Evolutionary conservation across 345 rosid genomes (phyloP).

Genomic region (Anacardium occidentale): DNA sequence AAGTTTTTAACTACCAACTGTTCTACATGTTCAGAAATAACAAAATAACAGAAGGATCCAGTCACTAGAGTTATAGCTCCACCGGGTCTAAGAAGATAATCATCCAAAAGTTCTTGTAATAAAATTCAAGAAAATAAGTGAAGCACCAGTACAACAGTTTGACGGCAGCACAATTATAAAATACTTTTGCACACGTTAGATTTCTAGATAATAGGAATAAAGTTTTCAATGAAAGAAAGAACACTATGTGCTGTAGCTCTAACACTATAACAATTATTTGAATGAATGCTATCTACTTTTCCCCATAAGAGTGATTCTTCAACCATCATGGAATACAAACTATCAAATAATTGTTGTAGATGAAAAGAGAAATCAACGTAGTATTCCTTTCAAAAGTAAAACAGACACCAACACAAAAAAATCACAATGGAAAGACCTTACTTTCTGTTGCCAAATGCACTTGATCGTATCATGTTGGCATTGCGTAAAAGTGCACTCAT

Average conservation of each 20-base stretch:
- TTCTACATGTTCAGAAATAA: conserved; percentile 49
- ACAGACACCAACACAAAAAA: background rate
- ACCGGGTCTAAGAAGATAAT: conserved; percentile 44
- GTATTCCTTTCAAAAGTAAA: background rate
- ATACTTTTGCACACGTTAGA: conserved; percentile 57
- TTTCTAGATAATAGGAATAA: conserved; percentile 46
- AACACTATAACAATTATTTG: conserved; percentile 52
- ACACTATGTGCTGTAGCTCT: conserved; percentile 46
- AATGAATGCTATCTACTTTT: conserved; percentile 56
- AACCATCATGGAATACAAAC: conserved; percentile 42
- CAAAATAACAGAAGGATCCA: conserved; percentile 31
- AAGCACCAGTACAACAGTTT: conserved; percentile 13
- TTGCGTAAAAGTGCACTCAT: conserved; percentile 42
- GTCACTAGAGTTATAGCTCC: conserved; percentile 37
- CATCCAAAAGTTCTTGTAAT: conserved; percentile 72
- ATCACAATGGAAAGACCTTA: conserved; percentile 25
- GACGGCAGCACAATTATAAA: conserved; percentile 8
- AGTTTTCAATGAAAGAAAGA: conserved; percentile 51
- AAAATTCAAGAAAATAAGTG: conserved; percentile 25
- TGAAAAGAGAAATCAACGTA: conserved; percentile 8
- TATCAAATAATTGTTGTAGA: conserved; percentile 77
- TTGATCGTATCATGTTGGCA: conserved; percentile 50
- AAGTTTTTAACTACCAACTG: conserved; percentile 53
- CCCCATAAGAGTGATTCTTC: conserved; percentile 62
- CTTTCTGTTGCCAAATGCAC: conserved; percentile 89